Evolutionary conservation across 352 stramenopile species (phyloP), one percentile per base, ranked within the genome.

Genomic region (Globisporangium perplexum): DNA sequence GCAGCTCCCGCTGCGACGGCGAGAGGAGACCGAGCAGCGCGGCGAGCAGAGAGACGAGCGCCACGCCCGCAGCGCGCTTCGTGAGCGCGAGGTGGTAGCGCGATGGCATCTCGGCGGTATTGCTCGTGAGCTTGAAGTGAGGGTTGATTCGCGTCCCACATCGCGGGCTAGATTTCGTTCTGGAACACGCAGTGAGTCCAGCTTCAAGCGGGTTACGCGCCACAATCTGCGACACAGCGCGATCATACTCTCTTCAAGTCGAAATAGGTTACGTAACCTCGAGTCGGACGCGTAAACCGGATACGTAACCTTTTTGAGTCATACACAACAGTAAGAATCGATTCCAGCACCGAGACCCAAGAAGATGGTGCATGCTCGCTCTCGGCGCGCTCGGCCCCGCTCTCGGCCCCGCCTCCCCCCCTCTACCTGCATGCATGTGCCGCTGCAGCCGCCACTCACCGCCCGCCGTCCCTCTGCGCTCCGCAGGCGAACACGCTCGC

Each of bases 401-500:
- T n/a, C n/a, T n/a, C n/a, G n/a, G n/a, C n/a, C n/a, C n/a, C n/a
- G n/a, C n/a, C n/a, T n/a, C n/a, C n/a, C n/a, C n/a, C n/a, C n/a
- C n/a, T n/a, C 33, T 1, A 57, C 53, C 7, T 52, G 5, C 2
- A 69, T 39, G 0, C 62, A 61, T 23, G 59, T 30, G 26, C 5
- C 26, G 26, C 26, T 30, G 26, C 26, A 2, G 3, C 26, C 26
- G 26, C 26, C 31, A 36, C 15, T 31, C 63, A 75, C 60, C 58
- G 73, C 7, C 68, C 58, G 0, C 68, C n/a, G n/a, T n/a, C n/a
- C 66, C 7, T 10, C 39, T 55, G 35, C 17, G 28, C 3, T 20
- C 3, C 28, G 1, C 57, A 90, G 82, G 78, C 82, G 48, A 92
- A 90, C 63, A 94, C 86, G 18, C 80, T 96, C 41, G 87, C 89